Conservation (phyloP, 1,139 yeast genomes). For the Arxiozyma bovina region DNA sequence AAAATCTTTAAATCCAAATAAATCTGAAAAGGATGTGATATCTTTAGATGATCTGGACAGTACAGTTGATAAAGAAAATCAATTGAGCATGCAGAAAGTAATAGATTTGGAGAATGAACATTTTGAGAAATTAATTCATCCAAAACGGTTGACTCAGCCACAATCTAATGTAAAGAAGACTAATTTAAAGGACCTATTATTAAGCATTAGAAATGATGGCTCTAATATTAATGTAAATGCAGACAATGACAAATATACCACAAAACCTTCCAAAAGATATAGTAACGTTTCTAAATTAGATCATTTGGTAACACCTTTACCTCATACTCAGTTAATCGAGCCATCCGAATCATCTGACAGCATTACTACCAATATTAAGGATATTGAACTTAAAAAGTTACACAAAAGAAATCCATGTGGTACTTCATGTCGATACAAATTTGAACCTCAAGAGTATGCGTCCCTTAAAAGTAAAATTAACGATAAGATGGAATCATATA, state of each 20-base stretch:
- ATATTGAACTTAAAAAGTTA: background rate
- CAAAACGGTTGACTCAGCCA: conserved; percentile 8
- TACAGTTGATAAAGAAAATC: background rate
- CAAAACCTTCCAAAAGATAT: conserved; percentile 8
- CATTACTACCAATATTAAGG: background rate
- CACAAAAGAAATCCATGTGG: background rate
- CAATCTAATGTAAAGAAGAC: conserved; percentile 13
- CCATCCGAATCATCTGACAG: conserved; percentile 5
- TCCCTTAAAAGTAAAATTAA: conserved; percentile 4
- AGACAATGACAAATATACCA: background rate
- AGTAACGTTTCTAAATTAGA: conserved; percentile 15
- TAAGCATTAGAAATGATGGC: conserved; percentile 6
- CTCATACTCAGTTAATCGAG: conserved; percentile 12
- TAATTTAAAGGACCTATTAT: conserved; percentile 16
- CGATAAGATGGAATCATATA: background rate
- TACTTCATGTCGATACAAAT: background rate
- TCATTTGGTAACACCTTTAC: conserved; percentile 17
- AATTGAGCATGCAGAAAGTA: background rate
- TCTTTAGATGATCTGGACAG: conserved; percentile 5
- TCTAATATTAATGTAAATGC: background rate
- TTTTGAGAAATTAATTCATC: conserved; percentile 7
- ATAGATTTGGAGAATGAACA: conserved; percentile 3
- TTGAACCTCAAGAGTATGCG: conserved; percentile 10
- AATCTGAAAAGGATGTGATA: background rate
- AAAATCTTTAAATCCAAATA: background rate